Evolutionary conservation across 2,329 filamentous ascomycete species (phyloP).

Genomic region (Huntiella abstrusa): DNA sequence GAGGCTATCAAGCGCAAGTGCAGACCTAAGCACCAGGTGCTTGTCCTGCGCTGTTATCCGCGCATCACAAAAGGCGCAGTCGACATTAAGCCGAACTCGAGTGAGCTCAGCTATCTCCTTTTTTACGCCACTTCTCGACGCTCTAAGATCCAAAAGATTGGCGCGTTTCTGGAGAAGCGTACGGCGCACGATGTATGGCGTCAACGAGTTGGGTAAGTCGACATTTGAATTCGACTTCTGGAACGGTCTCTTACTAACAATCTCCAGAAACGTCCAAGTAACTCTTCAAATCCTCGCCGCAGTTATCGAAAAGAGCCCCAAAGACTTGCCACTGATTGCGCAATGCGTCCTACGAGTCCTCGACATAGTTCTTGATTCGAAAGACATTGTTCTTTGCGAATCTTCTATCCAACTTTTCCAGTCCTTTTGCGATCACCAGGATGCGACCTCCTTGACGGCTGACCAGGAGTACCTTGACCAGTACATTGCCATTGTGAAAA

Average conservation of each 20-base stretch:
- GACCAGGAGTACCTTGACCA: slow-evolving; percentile 68
- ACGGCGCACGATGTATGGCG: slow-evolving; percentile 83
- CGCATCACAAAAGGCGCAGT: slow-evolving; percentile 77
- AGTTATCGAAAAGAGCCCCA: slow-evolving; percentile 79
- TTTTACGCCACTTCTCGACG: slow-evolving; percentile 92
- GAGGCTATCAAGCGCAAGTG: slow-evolving; percentile 47
- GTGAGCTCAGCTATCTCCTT: slow-evolving; percentile 88
- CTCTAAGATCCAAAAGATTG: slow-evolving; percentile 92
- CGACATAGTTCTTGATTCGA: slow-evolving; percentile 61
- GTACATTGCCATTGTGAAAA: slow-evolving; percentile 63
- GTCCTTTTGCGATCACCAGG: slow-evolving; percentile 74
- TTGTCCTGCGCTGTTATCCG: slow-evolving; percentile 92
- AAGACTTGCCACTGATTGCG: slow-evolving; percentile 79
- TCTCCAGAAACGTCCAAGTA: slow-evolving; percentile 67
- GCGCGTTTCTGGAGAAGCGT: slow-evolving; percentile 84
- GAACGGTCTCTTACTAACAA: background rate
- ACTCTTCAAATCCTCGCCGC: slow-evolving; percentile 83
- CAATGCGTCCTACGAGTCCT: slow-evolving; percentile 71
- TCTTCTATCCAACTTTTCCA: slow-evolving; percentile 74
- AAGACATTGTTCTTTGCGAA: slow-evolving; percentile 83
- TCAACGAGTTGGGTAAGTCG: slow-evolving; percentile 57
- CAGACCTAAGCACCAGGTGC: slow-evolving; percentile 90
- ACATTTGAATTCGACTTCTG: background rate
- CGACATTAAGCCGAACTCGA: slow-evolving; percentile 88
- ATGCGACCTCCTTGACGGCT: slow-evolving; percentile 65